Evolutionary conservation across 1,284 basidiomycete species (phyloP).

Genomic region (Rhizoctonia solani): DNA sequence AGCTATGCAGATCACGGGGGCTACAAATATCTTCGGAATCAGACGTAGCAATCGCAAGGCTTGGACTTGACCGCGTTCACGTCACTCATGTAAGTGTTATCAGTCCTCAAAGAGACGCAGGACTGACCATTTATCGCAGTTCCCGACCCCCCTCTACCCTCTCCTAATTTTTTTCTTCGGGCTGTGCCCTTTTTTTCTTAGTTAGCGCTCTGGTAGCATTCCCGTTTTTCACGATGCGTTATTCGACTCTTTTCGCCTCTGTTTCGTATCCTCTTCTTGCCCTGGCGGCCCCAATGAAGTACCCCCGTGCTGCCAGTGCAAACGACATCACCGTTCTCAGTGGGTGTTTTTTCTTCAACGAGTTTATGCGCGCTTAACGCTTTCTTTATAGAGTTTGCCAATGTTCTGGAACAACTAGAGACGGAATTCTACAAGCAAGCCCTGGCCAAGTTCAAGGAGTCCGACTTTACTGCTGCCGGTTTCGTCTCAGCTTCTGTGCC

Average conservation of each 20-base stretch:
- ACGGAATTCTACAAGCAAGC: slow-evolving; percentile 69
- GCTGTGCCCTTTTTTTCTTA: slow-evolving; percentile 38
- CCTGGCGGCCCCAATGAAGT: slow-evolving; percentile 35
- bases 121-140: background rate
- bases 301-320: slow-evolving; percentile 40
- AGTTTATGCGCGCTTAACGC: background rate
- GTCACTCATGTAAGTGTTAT: slow-evolving; percentile 9
- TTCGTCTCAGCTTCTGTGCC: slow-evolving; percentile 62
- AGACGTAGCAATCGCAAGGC: background rate
- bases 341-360: slow-evolving; percentile 47
- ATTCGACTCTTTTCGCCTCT: slow-evolving; percentile 1
- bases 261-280: slow-evolving; percentile 29
- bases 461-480: slow-evolving; percentile 71
- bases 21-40: background rate
- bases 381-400: slow-evolving; percentile 63
- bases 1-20: background rate
- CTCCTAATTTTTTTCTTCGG: slow-evolving; percentile 25
- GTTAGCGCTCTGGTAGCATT: slow-evolving; percentile 34
- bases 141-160: slow-evolving; percentile 3
- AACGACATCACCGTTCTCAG: slow-evolving; percentile 63
- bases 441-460: slow-evolving; percentile 63
- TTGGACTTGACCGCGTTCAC: background rate
- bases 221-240: slow-evolving; percentile 27
- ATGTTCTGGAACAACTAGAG: slow-evolving; percentile 75
- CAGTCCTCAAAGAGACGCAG: slow-evolving; percentile 6